phyloP scores from a whole-genome alignment of 805 yeast species.

The Ogataea methylovora region DNA sequence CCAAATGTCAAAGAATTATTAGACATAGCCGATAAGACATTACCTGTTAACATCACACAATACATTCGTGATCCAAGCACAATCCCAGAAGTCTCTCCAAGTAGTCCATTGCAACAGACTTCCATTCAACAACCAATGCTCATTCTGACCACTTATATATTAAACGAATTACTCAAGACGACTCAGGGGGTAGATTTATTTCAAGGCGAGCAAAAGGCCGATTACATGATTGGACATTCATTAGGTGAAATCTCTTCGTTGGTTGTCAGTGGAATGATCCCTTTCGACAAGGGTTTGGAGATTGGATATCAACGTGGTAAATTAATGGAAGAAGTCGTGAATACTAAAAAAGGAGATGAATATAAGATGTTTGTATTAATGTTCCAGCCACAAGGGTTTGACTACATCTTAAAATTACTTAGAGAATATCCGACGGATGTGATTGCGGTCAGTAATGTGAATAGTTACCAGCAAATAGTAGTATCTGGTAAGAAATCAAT shows the following conservation, averaged over 20 bases:
- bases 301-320: slow-evolving; percentile 22
- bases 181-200: slow-evolving; percentile 16
- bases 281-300: slow-evolving; percentile 17
- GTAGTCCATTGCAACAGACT: slow-evolving; percentile 13
- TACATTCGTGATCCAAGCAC: slow-evolving; percentile 9
- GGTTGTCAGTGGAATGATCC: slow-evolving; percentile 19
- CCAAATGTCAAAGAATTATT: slow-evolving; percentile 9
- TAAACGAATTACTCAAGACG: slow-evolving; percentile 9
- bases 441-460: slow-evolving; percentile 21
- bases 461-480: slow-evolving; percentile 27
- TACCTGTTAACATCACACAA: slow-evolving; percentile 14
- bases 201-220: slow-evolving; percentile 2
- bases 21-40: slow-evolving; percentile 11
- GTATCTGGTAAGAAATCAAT: slow-evolving; percentile 19
- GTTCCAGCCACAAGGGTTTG: slow-evolving; percentile 11
- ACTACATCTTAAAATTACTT: background rate
- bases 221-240: slow-evolving; percentile 27
- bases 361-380: slow-evolving; percentile 29
- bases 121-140: slow-evolving; percentile 26
- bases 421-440: slow-evolving; percentile 5
- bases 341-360: slow-evolving; percentile 23
- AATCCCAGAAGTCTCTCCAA: background rate
- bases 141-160: slow-evolving; percentile 18
- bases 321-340: slow-evolving; percentile 23
- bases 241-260: slow-evolving; percentile 26